A percentile compares a stretch with the other conserved stretches of the same genome.
phyloP scores from a whole-genome alignment of 2,329 filamentous ascomycete genomes.

The Beauveria bassiana region DNA sequence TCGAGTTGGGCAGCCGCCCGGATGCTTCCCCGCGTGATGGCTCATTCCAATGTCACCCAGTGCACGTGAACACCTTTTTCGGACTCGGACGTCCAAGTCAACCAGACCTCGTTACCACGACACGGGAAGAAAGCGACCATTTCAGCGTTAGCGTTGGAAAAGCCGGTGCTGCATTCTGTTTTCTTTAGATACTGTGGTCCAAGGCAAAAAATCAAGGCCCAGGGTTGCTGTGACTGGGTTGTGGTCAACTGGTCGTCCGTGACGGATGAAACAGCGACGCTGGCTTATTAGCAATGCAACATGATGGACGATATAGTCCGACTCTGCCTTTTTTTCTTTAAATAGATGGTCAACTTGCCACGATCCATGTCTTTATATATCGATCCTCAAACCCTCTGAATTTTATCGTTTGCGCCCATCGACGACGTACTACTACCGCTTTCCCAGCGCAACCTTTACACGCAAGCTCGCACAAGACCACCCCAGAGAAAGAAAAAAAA shows the following conservation, averaged over 20 bases:
- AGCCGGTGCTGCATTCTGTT: not conserved
- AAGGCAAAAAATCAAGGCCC: not conserved
- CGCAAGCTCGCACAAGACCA: not conserved
- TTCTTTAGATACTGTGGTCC: too few species aligned
- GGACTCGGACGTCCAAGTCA: not conserved
- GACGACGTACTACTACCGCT: too few species aligned
- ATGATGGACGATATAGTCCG: not conserved
- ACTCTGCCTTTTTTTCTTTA: not conserved
- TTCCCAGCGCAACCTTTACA: too few species aligned
- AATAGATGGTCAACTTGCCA: not conserved
- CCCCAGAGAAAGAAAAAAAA: not conserved
- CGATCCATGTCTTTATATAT: not conserved
- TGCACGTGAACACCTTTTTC: not conserved
- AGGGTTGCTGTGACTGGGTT: not conserved
- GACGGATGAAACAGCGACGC: not conserved
- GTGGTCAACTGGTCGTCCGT: not conserved
- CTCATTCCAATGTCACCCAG: not conserved
- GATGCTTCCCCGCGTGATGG: constrained; percentile 1
- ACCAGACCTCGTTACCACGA: not conserved
- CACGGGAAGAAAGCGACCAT: not conserved
- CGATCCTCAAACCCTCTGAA: too few species aligned
- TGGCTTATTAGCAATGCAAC: not conserved
- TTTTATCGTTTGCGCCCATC: too few species aligned
- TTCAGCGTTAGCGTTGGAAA: not conserved
- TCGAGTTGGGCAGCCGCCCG: not conserved